These are phyloP conservation scores for Parmelia sp. DNA, from an alignment of 495 filamentous ascomycete species.

Conservation along the genomic window DNA sequence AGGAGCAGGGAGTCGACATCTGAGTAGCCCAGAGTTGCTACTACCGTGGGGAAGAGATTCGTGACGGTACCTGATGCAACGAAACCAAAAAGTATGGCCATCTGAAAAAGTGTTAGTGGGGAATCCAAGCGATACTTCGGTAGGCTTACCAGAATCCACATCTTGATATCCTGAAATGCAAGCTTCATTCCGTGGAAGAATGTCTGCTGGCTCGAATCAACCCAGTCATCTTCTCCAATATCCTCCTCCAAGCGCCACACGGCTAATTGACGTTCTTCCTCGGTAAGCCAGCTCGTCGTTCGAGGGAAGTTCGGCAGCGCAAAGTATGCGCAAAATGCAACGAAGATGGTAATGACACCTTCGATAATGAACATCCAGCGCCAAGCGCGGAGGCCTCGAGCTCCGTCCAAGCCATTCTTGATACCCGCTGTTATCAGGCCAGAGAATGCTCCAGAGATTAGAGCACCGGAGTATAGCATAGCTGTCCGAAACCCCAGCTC, in stretches of 20 bases:
- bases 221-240: conserved; percentile 72
- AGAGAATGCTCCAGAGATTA: conserved; percentile 59
- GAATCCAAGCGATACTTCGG: not conserved
- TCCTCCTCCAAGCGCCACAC: conserved; percentile 69
- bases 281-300: conserved; percentile 65
- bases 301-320: conserved; percentile 74
- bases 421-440: conserved; percentile 53
- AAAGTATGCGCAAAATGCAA: conserved; percentile 50
- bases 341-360: conserved; percentile 51
- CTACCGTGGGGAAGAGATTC: conserved; percentile 89
- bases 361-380: conserved; percentile 78
- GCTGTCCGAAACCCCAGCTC: conserved; percentile 46
- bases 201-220: conserved; percentile 54
- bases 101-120: conserved; percentile 35
- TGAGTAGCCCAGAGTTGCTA: conserved; percentile 62
- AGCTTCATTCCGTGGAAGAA: conserved; percentile 62
- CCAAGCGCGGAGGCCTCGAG: conserved; percentile 47
- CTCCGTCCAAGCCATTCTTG: conserved; percentile 38
- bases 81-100: conserved; percentile 63
- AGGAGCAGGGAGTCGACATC: conserved; percentile 67
- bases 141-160: conserved; percentile 56
- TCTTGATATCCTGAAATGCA: conserved; percentile 67
- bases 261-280: conserved; percentile 62
- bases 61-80: conserved; percentile 66
- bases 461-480: conserved; percentile 41